phyloP scores from a whole-genome alignment of 2,329 filamentous ascomycete species.

The Diaporthe vexans region DNA sequence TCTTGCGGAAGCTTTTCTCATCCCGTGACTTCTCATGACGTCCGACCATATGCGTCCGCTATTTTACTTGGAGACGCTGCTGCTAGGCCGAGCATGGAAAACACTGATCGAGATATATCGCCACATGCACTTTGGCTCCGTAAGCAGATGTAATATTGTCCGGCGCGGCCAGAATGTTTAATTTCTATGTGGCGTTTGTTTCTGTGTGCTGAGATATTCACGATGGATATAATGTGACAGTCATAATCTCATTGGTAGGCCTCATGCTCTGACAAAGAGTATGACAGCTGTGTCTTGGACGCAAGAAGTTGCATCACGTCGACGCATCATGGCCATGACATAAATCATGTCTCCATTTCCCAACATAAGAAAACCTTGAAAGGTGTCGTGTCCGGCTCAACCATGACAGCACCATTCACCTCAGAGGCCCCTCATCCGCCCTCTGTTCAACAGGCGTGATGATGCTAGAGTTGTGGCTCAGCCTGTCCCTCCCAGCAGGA shows the following conservation, averaged over 20 bases:
- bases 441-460: constrained; percentile 34
- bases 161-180: not conserved
- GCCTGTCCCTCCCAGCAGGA: not conserved
- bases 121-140: not conserved
- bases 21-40: not conserved
- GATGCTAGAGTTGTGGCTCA: constrained; percentile 34
- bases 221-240: too few species aligned
- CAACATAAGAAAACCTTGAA: not conserved
- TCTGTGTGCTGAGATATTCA: too few species aligned
- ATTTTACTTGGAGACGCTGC: not conserved
- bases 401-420: not conserved
- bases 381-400: not conserved
- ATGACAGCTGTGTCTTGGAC: not conserved
- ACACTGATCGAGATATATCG: not conserved
- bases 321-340: not conserved
- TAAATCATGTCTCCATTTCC: not conserved
- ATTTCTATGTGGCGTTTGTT: not conserved
- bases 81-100: too few species aligned
- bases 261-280: not conserved
- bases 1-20: not conserved
- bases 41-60: not conserved
- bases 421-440: constrained; percentile 32
- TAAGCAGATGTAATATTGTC: not conserved
- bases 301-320: not conserved
- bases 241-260: constrained; percentile 3